Evolutionary conservation across 1,139 yeast genomes (phyloP).

Genomic region (Candida dubliniensis): DNA sequence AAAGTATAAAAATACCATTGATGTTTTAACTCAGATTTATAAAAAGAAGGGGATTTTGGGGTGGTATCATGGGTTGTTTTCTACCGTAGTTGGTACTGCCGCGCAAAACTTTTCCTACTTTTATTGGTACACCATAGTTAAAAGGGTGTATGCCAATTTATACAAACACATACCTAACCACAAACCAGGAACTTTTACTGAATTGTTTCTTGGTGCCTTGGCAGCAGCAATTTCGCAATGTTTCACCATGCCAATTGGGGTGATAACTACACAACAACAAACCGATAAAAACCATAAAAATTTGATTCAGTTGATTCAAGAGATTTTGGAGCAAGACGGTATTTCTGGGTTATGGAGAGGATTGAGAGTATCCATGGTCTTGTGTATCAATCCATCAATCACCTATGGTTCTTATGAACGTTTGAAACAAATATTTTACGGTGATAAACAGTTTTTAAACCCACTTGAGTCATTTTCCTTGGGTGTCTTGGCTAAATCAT

Average conservation of each 20-base stretch:
- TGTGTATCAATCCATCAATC: constrained; percentile 82
- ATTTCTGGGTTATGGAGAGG: constrained; percentile 81
- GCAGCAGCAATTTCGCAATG: constrained; percentile 86
- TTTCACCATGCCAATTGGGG: constrained; percentile 81
- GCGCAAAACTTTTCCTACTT: constrained; percentile 83
- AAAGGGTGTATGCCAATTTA: constrained; percentile 54
- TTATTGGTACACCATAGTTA: constrained; percentile 80
- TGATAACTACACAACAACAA: constrained; percentile 83
- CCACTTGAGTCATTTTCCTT: constrained; percentile 70
- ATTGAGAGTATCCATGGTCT: constrained; percentile 73
- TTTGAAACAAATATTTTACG: constrained; percentile 56
- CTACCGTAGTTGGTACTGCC: constrained; percentile 72
- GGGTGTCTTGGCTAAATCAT: constrained; percentile 77
- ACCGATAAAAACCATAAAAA: constrained; percentile 49
- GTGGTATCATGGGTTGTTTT: constrained; percentile 71
- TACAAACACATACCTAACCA: constrained; percentile 40
- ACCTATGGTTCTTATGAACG: constrained; percentile 84
- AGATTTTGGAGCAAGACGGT: constrained; percentile 67
- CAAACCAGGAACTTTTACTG: constrained; percentile 60
- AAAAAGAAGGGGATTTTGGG: constrained; percentile 64
- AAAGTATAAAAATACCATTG: constrained; percentile 59
- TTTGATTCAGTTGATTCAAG: constrained; percentile 50
- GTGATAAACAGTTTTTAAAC: constrained; percentile 46
- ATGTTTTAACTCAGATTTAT: constrained; percentile 62
- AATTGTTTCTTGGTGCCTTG: constrained; percentile 74